Percentiles rank a stretch among this genome's conserved stretches.
Conservation (phyloP, 495 filamentous ascomycete genomes). For the Tirmania nivea region DNA sequence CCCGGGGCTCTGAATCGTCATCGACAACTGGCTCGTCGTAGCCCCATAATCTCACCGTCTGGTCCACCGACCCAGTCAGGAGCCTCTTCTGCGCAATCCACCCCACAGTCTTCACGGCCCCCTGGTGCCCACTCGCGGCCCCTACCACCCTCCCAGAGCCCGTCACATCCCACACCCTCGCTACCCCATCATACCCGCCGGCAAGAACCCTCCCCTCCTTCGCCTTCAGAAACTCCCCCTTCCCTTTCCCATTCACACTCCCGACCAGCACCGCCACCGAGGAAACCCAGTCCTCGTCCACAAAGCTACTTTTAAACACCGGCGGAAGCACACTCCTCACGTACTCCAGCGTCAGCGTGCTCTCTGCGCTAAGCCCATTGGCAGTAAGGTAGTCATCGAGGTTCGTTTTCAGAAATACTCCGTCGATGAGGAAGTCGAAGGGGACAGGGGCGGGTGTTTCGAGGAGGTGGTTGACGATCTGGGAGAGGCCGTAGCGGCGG, state of each 20-base stretch:
- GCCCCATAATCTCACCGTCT: conserved; percentile 69
- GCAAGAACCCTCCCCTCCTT: conserved; percentile 41
- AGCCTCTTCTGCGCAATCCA: conserved; percentile 24
- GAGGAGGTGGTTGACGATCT: conserved; percentile 81
- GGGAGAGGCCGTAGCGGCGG: conserved; percentile 74
- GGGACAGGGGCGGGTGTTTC: conserved; percentile 57
- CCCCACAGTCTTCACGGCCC: conserved; percentile 55
- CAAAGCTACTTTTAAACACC: conserved; percentile 60
- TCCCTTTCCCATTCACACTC: conserved; percentile 24
- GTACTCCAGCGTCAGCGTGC: conserved; percentile 72
- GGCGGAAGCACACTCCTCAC: conserved; percentile 78
- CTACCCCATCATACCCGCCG: conserved; percentile 68
- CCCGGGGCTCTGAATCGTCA: conserved; percentile 6
- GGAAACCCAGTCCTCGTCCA: conserved; percentile 93
- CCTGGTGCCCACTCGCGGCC: conserved; percentile 54
- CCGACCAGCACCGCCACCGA: conserved; percentile 47
- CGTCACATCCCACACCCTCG: conserved; percentile 74
- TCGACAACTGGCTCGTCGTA: conserved; percentile 32
- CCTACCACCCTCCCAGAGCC: conserved; percentile 59
- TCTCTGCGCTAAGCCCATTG: conserved; percentile 74
- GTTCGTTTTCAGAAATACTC: conserved; percentile 66
- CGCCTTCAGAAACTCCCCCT: conserved; percentile 28
- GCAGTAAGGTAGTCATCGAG: conserved; percentile 71
- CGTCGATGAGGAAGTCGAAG: conserved; percentile 89
- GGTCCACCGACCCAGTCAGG: conserved; percentile 61